These are phyloP conservation scores for Ustilago hordei DNA, from an alignment of 1,284 basidiomycete genomes.

Conservation along the genomic window DNA sequence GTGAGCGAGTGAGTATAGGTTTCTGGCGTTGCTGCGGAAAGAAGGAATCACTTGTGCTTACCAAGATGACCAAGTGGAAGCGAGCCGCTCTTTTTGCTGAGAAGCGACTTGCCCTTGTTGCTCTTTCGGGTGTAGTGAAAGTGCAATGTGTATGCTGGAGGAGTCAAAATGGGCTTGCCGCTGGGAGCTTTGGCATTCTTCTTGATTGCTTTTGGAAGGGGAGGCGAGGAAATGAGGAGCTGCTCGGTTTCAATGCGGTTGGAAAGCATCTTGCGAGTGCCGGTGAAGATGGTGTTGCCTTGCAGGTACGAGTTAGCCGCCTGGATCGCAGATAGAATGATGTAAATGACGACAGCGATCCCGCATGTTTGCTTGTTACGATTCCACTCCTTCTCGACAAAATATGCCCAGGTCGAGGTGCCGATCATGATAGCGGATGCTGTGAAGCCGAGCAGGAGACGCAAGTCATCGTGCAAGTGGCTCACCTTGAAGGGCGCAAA, in stretches of 20 bases:
- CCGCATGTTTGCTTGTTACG: constrained; percentile 56
- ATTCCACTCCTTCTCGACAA: constrained; percentile 64
- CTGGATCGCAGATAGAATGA: constrained; percentile 44
- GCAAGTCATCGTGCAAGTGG: constrained; percentile 60
- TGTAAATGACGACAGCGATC: constrained; percentile 56
- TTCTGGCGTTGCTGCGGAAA: not conserved
- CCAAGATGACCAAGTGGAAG: constrained; percentile 62
- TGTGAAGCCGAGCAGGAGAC: constrained; percentile 54
- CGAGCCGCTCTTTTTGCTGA: constrained; percentile 41
- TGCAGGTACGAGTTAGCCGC: constrained; percentile 50
- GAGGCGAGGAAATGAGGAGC: constrained; percentile 53
- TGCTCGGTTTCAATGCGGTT: constrained; percentile 56
- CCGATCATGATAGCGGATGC: constrained; percentile 64
- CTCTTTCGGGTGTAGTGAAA: constrained; percentile 55
- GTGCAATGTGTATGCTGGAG: constrained; percentile 60
- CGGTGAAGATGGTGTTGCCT: constrained; percentile 61
- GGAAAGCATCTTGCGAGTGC: constrained; percentile 55
- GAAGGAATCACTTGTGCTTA: constrained; percentile 15
- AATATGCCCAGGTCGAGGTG: constrained; percentile 59
- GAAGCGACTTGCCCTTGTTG: constrained; percentile 46
- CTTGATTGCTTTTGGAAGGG: constrained; percentile 47
- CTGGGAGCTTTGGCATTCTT: constrained; percentile 24
- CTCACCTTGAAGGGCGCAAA: constrained; percentile 60
- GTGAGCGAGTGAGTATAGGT: not conserved
- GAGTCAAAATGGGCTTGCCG: constrained; percentile 50